Evolutionary conservation across 1,284 basidiomycete genomes (phyloP).

Genomic region (Moesziomyces sp.): DNA sequence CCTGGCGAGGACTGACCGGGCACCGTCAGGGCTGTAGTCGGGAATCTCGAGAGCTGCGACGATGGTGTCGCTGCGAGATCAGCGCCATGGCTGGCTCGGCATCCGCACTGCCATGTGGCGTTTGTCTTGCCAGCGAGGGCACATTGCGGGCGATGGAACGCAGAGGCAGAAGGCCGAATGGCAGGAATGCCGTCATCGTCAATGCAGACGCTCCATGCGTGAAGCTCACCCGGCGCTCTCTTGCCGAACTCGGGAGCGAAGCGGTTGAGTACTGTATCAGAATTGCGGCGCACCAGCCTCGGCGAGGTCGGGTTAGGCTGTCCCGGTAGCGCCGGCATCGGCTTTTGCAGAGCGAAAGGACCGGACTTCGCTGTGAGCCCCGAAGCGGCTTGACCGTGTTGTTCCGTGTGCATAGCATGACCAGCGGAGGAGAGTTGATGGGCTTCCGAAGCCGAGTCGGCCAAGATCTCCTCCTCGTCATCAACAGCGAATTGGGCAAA

Average conservation of each 20-base stretch:
- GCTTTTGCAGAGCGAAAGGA: conserved; percentile 7
- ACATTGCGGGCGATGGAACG: conserved; percentile 38
- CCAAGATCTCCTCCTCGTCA: conserved; percentile 26
- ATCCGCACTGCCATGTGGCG: conserved; percentile 48
- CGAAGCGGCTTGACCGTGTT: background rate
- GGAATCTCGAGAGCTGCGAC: background rate
- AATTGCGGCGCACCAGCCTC: conserved; percentile 26
- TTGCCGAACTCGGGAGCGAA: conserved; percentile 25
- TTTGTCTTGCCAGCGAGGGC: conserved; percentile 39
- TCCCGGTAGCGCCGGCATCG: conserved; percentile 9
- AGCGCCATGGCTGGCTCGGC: conserved; percentile 7
- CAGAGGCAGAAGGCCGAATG: conserved; percentile 32
- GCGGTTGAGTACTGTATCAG: conserved; percentile 23
- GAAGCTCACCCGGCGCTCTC: conserved; percentile 36
- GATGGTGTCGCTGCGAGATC: background rate
- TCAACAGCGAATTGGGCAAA: conserved; percentile 26
- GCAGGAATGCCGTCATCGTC: conserved; percentile 33
- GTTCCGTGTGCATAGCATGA: background rate
- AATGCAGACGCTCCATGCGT: conserved; percentile 47
- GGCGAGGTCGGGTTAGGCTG: conserved; percentile 4
- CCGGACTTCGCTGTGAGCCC: background rate
- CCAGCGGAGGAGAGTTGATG: conserved; percentile 8
- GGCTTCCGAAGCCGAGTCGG: conserved; percentile 17
- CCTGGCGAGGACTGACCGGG: conserved; percentile 12
- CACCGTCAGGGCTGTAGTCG: background rate